Percentiles rank a stretch among this genome's conserved stretches.
Evolutionary conservation across 257 asterid species (phyloP).

Genomic region (Solanum bulbocastanum): DNA sequence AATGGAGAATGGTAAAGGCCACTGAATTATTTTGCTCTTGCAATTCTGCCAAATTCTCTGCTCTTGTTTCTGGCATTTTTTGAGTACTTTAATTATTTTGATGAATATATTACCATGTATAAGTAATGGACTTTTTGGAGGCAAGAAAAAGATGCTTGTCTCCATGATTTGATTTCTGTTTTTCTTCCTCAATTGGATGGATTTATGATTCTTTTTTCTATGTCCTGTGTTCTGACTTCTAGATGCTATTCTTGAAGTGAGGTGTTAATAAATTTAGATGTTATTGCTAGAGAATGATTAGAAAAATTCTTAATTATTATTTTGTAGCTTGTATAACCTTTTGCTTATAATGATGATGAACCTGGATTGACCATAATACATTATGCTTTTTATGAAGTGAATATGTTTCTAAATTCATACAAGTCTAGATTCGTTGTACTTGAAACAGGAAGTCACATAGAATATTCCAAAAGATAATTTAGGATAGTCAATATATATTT

Average conservation of each 20-base stretch:
- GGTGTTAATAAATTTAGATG: not conserved
- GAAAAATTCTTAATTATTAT: not conserved
- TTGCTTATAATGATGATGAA: not conserved
- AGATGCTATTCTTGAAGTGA: not conserved
- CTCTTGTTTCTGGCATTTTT: not conserved
- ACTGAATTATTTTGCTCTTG: not conserved
- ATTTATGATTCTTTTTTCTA: not conserved
- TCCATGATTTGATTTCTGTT: not conserved
- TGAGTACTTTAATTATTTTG: not conserved
- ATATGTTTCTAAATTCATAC: not conserved
- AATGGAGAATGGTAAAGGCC: constrained; percentile 91
- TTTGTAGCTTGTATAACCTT: not conserved
- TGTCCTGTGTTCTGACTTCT: not conserved
- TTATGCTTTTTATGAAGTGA: not conserved
- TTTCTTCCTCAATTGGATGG: not conserved
- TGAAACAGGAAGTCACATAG: not conserved
- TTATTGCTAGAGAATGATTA: not conserved
- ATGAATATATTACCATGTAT: not conserved
- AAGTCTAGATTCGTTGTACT: not conserved
- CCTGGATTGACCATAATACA: not conserved
- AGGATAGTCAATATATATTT: not conserved
- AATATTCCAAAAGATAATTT: not conserved
- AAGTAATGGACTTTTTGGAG: not conserved
- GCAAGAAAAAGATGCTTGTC: not conserved
- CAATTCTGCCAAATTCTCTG: not conserved